Evolutionary conservation across 768 basidiomycete genomes (phyloP).

Genomic region (Rhizopogon rudus): DNA sequence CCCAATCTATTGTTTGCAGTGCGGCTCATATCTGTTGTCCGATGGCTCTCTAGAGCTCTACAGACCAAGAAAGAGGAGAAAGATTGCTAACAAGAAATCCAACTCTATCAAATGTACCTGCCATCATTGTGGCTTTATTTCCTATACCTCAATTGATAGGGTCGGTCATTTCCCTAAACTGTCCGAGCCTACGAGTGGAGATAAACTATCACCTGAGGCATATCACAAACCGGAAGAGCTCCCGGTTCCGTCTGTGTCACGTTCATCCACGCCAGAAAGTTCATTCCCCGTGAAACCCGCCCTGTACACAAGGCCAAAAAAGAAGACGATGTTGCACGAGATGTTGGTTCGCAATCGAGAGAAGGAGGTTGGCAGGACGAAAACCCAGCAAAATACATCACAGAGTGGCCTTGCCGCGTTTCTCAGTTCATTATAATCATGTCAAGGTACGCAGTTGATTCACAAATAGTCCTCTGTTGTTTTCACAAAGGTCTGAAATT

Average conservation of each 20-base stretch:
- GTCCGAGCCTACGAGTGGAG: neutral
- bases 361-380: constrained; percentile 26
- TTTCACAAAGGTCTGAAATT: neutral
- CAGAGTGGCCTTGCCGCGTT: constrained; percentile 50
- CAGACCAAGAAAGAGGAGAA: constrained; percentile 24
- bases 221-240: neutral
- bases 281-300: neutral
- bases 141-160: neutral
- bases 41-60: constrained; percentile 31
- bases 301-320: constrained; percentile 41
- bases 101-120: constrained; percentile 13
- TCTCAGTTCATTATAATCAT: constrained; percentile 33
- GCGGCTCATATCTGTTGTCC: constrained; percentile 47
- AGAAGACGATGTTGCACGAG: constrained; percentile 53
- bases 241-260: neutral
- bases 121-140: constrained; percentile 14
- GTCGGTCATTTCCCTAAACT: neutral
- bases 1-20: constrained; percentile 41
- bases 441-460: neutral
- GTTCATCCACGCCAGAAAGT: neutral
- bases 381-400: constrained; percentile 15
- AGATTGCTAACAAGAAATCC: constrained; percentile 7
- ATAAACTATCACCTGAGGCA: neutral
- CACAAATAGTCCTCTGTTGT: neutral
- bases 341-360: constrained; percentile 60